Evolutionary conservation across 129 eudicot species (phyloP), one percentile per base, ranked within the genome.

Genomic region (Solidago caesia): DNA sequence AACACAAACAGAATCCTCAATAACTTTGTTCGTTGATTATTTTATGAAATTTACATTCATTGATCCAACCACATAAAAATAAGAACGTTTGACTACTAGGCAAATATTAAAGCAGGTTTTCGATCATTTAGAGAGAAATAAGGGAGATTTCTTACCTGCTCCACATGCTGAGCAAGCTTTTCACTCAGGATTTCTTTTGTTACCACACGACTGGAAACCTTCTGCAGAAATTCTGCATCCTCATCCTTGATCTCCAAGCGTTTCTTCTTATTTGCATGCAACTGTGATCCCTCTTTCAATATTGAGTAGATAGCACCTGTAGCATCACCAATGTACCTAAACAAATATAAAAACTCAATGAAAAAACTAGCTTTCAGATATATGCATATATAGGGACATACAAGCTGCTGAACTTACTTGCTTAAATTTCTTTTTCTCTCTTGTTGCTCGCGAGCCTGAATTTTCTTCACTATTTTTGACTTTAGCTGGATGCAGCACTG

Each of bases 391-490:
- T 44, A 6, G 43, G 9, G 60, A 46, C 46, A 46, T 29, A 44
- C 46, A 15, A 56, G 49, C 59, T n/a, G 14, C 55, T 67, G 60
- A 39, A 73, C 74, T 86, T 71, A 87, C 99, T 79, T 91, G 94
- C 71, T 89, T 86, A 95, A 75, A 63, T 90, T 95, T 76, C 96
- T 79, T 68, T 95, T 95, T 71, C 99, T 89, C 84, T 95, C 99
- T 80, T 91, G 99, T 82, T 95, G 99, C 83, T 95, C 97, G 21
- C 99, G 97, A 59, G 97, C 99, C 85, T 95, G 97, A 63, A 88
- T 91, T 87, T 76, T 89, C 86, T 91, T 95, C 68, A 92, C 92
- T 60, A 95, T 95, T 83, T 95, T 95, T 70, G 96, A 82, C 77
- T 87, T 95, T 44, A 95, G 84, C 78, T 95, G 99, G 65, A 52